Base-by-base conservation (phyloP, 495 filamentous ascomycete genomes). In the Aspergillus nidulans region DNA sequence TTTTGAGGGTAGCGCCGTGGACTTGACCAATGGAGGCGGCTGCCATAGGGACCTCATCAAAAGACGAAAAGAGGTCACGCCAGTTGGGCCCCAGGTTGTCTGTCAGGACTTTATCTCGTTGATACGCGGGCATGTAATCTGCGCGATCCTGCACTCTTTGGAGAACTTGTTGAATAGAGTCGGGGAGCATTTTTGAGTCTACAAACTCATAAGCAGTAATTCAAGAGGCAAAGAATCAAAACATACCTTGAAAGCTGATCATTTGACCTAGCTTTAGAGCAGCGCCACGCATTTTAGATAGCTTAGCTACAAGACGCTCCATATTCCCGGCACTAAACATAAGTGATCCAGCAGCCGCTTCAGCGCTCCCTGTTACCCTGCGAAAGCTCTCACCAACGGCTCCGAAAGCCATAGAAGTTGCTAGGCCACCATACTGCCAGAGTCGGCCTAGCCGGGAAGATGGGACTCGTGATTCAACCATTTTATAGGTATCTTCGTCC, bases 1-100 rank as follows among this genome's bases (percentile, higher is more conserved):
- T 86, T 44, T 83, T 84, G n/a, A 98, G 80, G 0, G 82, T 81
- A 1, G 91, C 94, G 42, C 85, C 81, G 71, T 98, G 94, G 0
- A 98, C 94, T 72, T 98, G 94, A 20, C 94, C 94, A 56, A 98
- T 98, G 0, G 92, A 97, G n/a, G 94, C 94, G 15, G 94, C 94
- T 4, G 94, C 94, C 60, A 98, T 89, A 1, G 94, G 94, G 39
- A 88, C 83, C 46, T 97, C 94, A 6, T 95, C 85, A 63, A 98
- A 98, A 0, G 84, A 81, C 10, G 71, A 74, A 63, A 92, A 98
- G 2, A 97, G 72, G 10, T 89, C 82, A 19, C 91, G 81, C 94
- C 94, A 98, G 46, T 92, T 79, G 1, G 83, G 62, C 5, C 95
- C 95, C 3, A 98, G 82, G 63, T 92, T 95, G 6, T 78, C 72